Base-by-base conservation (phyloP, 768 basidiomycete species). In the Trametes elegans region DNA sequence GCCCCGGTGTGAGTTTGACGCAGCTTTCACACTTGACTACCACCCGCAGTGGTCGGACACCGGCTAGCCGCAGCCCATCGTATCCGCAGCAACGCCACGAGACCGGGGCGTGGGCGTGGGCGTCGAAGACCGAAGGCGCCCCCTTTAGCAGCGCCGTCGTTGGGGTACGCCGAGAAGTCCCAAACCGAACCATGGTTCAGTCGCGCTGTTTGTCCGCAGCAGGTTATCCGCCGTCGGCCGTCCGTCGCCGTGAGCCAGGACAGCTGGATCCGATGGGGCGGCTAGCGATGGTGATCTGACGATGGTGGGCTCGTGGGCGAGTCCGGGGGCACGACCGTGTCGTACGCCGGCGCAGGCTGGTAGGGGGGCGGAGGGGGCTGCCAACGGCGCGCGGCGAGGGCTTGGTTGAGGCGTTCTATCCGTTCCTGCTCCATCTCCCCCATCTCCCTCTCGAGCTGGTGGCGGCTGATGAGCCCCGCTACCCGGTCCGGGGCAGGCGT, bases 351-450 rank as follows among this genome's bases (percentile, higher is more conserved):
- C 18, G 74, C 74, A n/a, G 74, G 74, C 43, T 77, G 64, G 63
- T 83, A 83, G 1, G 79, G 79, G 38, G 82, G 81, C 2, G 79
- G 77, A 18, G 80, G 79, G 14, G 76, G 78, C 9, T 62, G 71
- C 36, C 69, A 56, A 19, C 48, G 60, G 28, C 70, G 66, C 29
- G 62, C 61, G n/a, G 46, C 45, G 18, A 64, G 62, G 27, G 61
- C 51, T 16, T n/a, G 53, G 7, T 54, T 48, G 43, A 59, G 51
- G 13, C 53, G 57, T 40, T 47, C 61, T 21, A 62, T 18, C 19
- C 74, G 74, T 35, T 73, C 73, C 21, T 73, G 71, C 53, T 75
- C 73, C 42, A 77, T 62, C 61, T 79, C 77, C 46, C 73, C 77
- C 64, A 83, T 72, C 66, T 83, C 83, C 32, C 71, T 68, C 48